Evolutionary conservation across 2,329 filamentous ascomycete genomes (phyloP).

Genomic region (Botrytis aclada): DNA sequence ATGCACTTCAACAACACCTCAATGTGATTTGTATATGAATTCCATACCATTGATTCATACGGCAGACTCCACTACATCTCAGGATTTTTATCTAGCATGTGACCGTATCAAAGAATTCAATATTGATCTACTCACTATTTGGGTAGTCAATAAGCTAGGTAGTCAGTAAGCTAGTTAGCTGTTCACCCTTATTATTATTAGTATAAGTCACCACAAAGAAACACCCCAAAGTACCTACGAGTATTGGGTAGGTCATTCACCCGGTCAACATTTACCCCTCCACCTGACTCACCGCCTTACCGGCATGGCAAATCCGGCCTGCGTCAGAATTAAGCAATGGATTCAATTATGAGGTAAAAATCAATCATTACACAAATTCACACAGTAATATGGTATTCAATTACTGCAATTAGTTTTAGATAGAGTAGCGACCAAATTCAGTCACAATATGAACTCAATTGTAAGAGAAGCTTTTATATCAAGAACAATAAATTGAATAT

Average conservation of each 20-base stretch:
- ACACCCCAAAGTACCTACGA: background rate
- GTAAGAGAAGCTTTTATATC: background rate
- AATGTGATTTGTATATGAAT: background rate
- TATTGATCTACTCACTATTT: background rate
- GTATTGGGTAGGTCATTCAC: background rate
- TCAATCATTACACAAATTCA: background rate
- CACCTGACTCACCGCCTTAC: background rate
- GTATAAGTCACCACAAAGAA: background rate
- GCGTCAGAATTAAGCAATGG: background rate
- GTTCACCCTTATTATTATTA: too few relatives aligned
- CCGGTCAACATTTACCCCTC: background rate
- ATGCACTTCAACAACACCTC: background rate
- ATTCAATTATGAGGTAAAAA: background rate
- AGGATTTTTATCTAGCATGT: background rate
- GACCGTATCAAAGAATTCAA: background rate
- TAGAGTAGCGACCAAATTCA: background rate
- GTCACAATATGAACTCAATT: background rate
- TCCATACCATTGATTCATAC: background rate
- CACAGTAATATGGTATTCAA: background rate
- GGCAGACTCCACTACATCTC: background rate
- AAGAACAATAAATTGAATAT: background rate
- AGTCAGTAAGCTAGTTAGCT: background rate
- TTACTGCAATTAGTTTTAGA: background rate
- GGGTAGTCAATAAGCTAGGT: background rate
- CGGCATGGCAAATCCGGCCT: conserved; percentile 4